Conservation (phyloP, 2,329 filamentous ascomycete species). For the Fusarium compactum region DNA sequence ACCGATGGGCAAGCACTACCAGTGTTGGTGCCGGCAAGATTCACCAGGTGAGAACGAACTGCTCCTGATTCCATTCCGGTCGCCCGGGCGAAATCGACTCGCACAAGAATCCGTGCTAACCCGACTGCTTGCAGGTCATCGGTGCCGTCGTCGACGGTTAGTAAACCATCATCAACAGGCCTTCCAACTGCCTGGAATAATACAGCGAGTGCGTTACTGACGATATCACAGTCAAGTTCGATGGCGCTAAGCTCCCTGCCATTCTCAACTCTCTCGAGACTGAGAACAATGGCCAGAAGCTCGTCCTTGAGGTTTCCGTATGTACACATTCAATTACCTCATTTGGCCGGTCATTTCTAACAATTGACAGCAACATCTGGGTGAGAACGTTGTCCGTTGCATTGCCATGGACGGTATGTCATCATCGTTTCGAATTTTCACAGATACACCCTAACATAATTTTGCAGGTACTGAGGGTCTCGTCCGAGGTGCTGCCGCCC, state of each 20-base stretch:
- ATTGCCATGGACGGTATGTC: slow-evolving; percentile 99
- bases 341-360: slow-evolving; percentile 51
- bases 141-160: slow-evolving; percentile 98
- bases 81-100: slow-evolving; percentile 34
- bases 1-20: slow-evolving; percentile 70
- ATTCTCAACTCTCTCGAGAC: slow-evolving; percentile 98
- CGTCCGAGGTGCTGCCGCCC: slow-evolving; percentile 86
- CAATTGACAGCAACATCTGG: slow-evolving; percentile 89
- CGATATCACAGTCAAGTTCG: slow-evolving; percentile 86
- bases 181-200: slow-evolving; percentile 19
- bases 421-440: slow-evolving; percentile 36
- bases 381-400: slow-evolving; percentile 98
- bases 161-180: slow-evolving; percentile 54
- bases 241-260: slow-evolving; percentile 88
- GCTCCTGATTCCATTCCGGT: slow-evolving; percentile 38
- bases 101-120: slow-evolving; percentile 39
- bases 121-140: slow-evolving; percentile 78
- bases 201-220: slow-evolving; percentile 41
- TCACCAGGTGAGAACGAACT: slow-evolving; percentile 68
- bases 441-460: slow-evolving; percentile 24
- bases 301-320: slow-evolving; percentile 97
- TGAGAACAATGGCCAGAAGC: slow-evolving; percentile 91
- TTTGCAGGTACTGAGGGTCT: slow-evolving; percentile 96
- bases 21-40: slow-evolving; percentile 74
- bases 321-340: slow-evolving; percentile 47